Base-by-base conservation (phyloP, 2,329 filamentous ascomycete genomes). In the Didymella lethalis region DNA sequence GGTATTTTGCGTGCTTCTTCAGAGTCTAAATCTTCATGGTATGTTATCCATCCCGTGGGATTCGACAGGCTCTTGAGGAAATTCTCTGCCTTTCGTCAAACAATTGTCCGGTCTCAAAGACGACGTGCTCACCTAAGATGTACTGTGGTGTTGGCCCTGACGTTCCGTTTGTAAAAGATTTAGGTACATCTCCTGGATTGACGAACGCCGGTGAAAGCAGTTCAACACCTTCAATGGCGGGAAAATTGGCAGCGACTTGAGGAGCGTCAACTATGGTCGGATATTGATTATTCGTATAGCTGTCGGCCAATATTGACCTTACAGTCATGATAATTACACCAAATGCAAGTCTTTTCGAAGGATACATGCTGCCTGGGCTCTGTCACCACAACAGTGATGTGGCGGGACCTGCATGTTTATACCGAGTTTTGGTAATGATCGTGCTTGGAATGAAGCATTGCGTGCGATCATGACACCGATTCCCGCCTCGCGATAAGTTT, bases 1-100 rank as follows among this genome's bases (percentile, higher is more conserved):
- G 65, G 64, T 41, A 73, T 64, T 6, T 57, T 58, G 6, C 67
- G 61, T 12, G 64, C 68, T 49, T 73, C 71, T 47, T 72, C 67
- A 18, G 67, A 68, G 2, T 58, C 31, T 2, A 66, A 58, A 1
- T 64, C 50, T 1, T 65, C 54, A 18, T 57, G 48, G 51, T 69
- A 69, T 11, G 43, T 64, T 18, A 70, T 59, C 71, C 71, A 72
- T 11, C 41, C 23, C 32, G 71, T 71, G 5, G 59, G 48, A 1
- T 38, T 52, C 3, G 59, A 48, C 0, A 59, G 26, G 23, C 48
- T 29, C 18, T 40, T 58, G 18, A 59, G 31, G 20, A 59, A 56
- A 10, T 6, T 53, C 23, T 59, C 59, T 62, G 18, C 18, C 8
- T 28, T 26, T 23, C 3, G 41, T 52, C 23, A 52, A 20, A 32